Evolutionary conservation across 371 early-diverging fungal species (phyloP).

Genomic region (Saksenaea oblongispora): DNA sequence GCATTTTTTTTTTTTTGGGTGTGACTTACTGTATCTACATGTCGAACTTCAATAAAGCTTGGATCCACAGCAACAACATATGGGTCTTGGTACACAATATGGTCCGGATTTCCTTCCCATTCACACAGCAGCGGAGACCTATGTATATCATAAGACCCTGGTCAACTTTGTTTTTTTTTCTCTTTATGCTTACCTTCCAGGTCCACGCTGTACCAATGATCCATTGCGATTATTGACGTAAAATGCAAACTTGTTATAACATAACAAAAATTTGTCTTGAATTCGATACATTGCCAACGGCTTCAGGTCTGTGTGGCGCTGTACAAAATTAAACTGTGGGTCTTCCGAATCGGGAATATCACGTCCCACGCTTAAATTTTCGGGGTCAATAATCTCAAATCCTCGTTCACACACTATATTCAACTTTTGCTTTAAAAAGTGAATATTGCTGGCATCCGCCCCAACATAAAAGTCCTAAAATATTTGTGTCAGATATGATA

Average conservation of each 20-base stretch:
- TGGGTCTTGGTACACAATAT: conserved; percentile 74
- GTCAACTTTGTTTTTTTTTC: conserved; percentile 3
- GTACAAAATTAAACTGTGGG: conserved; percentile 79
- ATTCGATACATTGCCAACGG: conserved; percentile 89
- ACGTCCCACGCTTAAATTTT: conserved; percentile 67
- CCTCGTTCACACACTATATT: conserved; percentile 84
- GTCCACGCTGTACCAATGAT: conserved; percentile 38
- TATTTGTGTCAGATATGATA: not conserved
- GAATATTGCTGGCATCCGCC: conserved; percentile 73
- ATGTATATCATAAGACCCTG: not conserved
- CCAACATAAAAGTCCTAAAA: conserved; percentile 81
- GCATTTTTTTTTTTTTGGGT: not conserved
- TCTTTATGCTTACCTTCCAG: conserved; percentile 34
- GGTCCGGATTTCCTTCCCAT: conserved; percentile 64
- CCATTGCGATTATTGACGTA: conserved; percentile 79
- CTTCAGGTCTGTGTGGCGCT: conserved; percentile 68
- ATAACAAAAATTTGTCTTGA: conserved; percentile 72
- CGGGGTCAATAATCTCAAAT: conserved; percentile 83
- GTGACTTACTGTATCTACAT: conserved; percentile 75
- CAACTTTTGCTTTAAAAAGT: conserved; percentile 74
- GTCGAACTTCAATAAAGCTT: conserved; percentile 87
- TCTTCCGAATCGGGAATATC: conserved; percentile 77
- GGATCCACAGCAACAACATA: conserved; percentile 88
- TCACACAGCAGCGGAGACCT: conserved; percentile 44
- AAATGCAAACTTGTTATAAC: conserved; percentile 93